A percentile compares a stretch with the other conserved stretches of the same genome.
Conservation (phyloP, 306 rosid species). For the Glycine latifolia region DNA sequence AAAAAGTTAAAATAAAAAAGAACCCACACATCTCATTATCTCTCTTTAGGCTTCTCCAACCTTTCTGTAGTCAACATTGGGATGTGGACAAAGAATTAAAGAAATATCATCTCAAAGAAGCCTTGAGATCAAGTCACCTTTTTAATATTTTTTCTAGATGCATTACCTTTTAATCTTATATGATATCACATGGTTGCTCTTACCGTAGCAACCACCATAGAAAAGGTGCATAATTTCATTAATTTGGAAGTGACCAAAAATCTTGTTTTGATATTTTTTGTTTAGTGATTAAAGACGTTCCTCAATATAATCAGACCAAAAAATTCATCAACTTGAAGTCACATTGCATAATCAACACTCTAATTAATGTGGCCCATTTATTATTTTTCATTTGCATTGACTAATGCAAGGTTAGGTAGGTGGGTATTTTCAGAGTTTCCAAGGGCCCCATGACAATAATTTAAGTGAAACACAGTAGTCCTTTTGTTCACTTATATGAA, state of each 20-base stretch:
- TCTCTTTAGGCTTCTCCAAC: slow-evolving; percentile 7
- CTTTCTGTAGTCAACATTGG: slow-evolving; percentile 24
- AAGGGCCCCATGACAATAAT: slow-evolving; percentile 57
- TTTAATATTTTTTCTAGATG: not conserved
- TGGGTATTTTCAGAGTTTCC: slow-evolving; percentile 51
- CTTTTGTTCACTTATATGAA: slow-evolving; percentile 52
- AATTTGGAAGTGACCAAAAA: slow-evolving; percentile 22
- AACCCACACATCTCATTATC: not conserved
- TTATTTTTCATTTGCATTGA: slow-evolving; percentile 49
- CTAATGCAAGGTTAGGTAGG: slow-evolving; percentile 61
- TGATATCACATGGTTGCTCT: slow-evolving; percentile 37
- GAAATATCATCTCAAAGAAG: slow-evolving; percentile 27
- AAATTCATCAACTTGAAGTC: slow-evolving; percentile 2
- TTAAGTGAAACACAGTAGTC: slow-evolving; percentile 51
- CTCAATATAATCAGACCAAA: slow-evolving; percentile 41
- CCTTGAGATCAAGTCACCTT: slow-evolving; percentile 44
- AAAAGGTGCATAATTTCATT: slow-evolving; percentile 12
- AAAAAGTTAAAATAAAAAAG: not conserved
- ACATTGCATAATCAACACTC: slow-evolving; percentile 47
- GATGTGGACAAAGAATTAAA: slow-evolving; percentile 24
- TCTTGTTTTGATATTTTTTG: not conserved
- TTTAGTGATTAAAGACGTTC: slow-evolving; percentile 10
- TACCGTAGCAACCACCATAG: slow-evolving; percentile 38
- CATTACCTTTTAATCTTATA: slow-evolving; percentile 21
- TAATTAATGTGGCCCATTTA: slow-evolving; percentile 50